Percentiles rank a stretch among this genome's conserved stretches.
These are phyloP conservation scores for Hirschfeldia incana DNA, from an alignment of 345 rosid species.

Conservation along the genomic window DNA sequence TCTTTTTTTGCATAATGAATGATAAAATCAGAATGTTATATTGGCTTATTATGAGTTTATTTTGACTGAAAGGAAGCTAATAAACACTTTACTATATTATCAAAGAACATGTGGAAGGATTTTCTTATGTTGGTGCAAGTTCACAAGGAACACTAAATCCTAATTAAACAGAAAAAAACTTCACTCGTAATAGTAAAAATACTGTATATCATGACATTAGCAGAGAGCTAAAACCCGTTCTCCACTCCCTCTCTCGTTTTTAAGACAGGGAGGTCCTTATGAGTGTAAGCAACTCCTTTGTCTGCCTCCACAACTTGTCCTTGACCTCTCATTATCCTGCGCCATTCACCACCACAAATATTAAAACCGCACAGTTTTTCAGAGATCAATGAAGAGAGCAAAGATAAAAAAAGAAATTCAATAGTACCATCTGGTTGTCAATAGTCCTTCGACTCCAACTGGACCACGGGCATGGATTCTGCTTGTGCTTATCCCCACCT, in stretches of 20 bases:
- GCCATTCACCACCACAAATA: conserved; percentile 38
- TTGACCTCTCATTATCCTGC: conserved; percentile 86
- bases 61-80: conserved; percentile 7
- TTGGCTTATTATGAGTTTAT: not conserved
- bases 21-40: not conserved
- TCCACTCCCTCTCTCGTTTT: conserved; percentile 21
- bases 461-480: conserved; percentile 99
- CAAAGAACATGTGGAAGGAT: conserved; percentile 20
- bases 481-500: conserved; percentile 98
- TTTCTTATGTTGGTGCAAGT: conserved; percentile 22
- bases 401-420: not conserved
- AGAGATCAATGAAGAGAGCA: conserved; percentile 4
- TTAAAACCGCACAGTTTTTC: not conserved
- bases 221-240: not conserved
- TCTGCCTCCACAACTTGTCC: conserved; percentile 97
- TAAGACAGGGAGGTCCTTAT: conserved; percentile 57
- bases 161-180: conserved; percentile 1
- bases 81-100: conserved; percentile 29
- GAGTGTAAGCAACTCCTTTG: conserved; percentile 69
- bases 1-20: not conserved
- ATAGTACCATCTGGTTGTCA: conserved; percentile 90
- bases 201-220: conserved; percentile 11
- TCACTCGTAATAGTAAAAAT: not conserved
- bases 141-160: conserved; percentile 28
- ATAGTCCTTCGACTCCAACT: conserved; percentile 94